Conservation (phyloP, 2,329 filamentous ascomycete species). For the Penicillium brevicompactum region DNA sequence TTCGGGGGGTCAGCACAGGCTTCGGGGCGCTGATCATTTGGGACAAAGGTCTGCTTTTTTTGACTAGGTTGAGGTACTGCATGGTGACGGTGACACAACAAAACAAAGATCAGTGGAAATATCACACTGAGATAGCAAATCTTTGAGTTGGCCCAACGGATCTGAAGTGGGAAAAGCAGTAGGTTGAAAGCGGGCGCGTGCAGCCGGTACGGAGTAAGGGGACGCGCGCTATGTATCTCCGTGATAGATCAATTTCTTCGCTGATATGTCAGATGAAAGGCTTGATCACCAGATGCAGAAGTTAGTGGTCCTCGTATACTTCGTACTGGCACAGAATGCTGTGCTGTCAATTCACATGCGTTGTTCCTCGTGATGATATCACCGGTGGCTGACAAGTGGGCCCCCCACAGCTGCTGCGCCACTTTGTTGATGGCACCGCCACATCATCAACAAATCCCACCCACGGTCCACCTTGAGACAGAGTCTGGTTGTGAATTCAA, state of each 20-base stretch:
- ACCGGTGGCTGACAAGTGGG: constrained; percentile 18
- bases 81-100: constrained; percentile 25
- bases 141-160: background rate
- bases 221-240: constrained; percentile 7
- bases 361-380: constrained; percentile 21
- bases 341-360: constrained; percentile 1
- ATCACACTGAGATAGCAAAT: background rate
- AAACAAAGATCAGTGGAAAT: background rate
- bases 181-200: constrained; percentile 19
- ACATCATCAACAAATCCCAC: background rate
- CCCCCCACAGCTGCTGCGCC: constrained; percentile 12
- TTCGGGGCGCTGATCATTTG: constrained; percentile 34
- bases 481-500: no score
- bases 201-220: constrained; percentile 14
- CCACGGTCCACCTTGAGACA: background rate
- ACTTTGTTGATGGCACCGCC: constrained; percentile 10
- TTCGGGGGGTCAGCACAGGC: constrained; percentile 60
- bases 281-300: background rate
- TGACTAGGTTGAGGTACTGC: constrained; percentile 49
- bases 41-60: constrained; percentile 39
- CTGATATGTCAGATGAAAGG: background rate
- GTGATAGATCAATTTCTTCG: constrained; percentile 19
- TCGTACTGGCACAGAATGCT: background rate
- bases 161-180: background rate
- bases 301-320: background rate